phyloP scores from a whole-genome alignment of 2,329 filamentous ascomycete genomes.

The Fusarium ramigenum region DNA sequence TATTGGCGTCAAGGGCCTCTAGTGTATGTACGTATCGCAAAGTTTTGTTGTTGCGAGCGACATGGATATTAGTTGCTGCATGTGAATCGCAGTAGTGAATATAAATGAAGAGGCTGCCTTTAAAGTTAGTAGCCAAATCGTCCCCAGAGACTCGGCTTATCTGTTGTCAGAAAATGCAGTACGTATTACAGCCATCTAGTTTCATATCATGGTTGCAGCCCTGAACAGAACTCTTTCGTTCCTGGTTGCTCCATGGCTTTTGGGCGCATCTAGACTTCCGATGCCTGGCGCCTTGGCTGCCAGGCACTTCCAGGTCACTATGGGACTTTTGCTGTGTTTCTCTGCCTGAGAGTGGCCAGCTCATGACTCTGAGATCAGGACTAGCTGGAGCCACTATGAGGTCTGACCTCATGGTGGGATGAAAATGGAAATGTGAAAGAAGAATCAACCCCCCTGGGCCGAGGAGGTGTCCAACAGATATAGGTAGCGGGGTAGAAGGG shows the following conservation, averaged over 20 bases:
- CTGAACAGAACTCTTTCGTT: background rate
- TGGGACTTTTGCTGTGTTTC: background rate
- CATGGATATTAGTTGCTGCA: background rate
- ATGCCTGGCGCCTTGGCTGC: slow-evolving; percentile 6
- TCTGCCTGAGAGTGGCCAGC: background rate
- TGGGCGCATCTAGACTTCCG: slow-evolving; percentile 22
- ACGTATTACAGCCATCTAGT: background rate
- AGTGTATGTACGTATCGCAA: background rate
- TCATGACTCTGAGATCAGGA: background rate
- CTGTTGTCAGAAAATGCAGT: slow-evolving; percentile 1
- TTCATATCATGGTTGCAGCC: slow-evolving; percentile 10
- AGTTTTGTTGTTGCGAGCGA: background rate
- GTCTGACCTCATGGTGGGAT: slow-evolving; percentile 4
- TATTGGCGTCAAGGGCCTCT: background rate
- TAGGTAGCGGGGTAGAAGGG: slow-evolving; percentile 25
- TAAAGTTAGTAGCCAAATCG: background rate
- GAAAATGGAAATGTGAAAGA: slow-evolving; percentile 4
- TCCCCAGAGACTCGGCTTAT: background rate
- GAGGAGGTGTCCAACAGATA: slow-evolving; percentile 15
- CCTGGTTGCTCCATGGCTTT: slow-evolving; percentile 11
- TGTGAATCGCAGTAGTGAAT: background rate
- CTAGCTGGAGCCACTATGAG: slow-evolving; percentile 10
- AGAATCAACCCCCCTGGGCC: slow-evolving; percentile 1
- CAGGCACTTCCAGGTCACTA: slow-evolving; percentile 2
- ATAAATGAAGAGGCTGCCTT: background rate